These are phyloP conservation scores for Macrophomina pseudophaseolina DNA, from an alignment of 2,329 filamentous ascomycete species.

Conservation along the genomic window DNA sequence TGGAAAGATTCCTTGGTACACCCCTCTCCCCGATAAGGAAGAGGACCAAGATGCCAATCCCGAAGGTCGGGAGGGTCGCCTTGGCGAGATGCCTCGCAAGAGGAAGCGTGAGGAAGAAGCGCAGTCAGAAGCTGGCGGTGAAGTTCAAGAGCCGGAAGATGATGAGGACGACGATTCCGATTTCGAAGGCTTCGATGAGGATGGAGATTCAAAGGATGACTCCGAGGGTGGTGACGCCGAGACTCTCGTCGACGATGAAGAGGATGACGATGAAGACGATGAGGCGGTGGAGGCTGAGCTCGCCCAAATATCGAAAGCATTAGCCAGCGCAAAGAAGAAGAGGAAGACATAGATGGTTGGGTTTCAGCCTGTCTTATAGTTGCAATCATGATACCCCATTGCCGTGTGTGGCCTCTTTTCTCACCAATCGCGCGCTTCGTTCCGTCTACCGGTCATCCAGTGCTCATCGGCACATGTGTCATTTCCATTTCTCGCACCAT, in stretches of 20 bases:
- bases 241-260: constrained; percentile 33
- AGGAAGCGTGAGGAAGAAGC: constrained; percentile 65
- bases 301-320: constrained; percentile 41
- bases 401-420: neutral
- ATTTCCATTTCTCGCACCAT: neutral
- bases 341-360: constrained; percentile 15
- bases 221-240: constrained; percentile 34
- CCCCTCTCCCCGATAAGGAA: constrained; percentile 68
- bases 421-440: no score
- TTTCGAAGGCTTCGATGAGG: constrained; percentile 29
- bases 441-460: no score
- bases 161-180: constrained; percentile 31
- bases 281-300: constrained; percentile 41
- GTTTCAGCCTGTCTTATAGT: neutral
- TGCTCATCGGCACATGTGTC: neutral
- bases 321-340: constrained; percentile 40
- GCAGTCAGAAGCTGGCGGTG: constrained; percentile 49
- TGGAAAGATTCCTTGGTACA: constrained; percentile 97
- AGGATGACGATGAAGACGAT: constrained; percentile 29
- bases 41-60: constrained; percentile 56
- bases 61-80: constrained; percentile 75
- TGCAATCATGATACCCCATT: constrained; percentile 22
- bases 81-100: constrained; percentile 78
- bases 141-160: constrained; percentile 40
- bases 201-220: constrained; percentile 29